Evolutionary conservation across 306 rosid genomes (phyloP).

Genomic region (Cucumis sativus): Cucumber_9930_V3 NC_026660.2:26818001-26818500

Average conservation of each 20-base stretch:
- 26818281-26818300: not conserved
- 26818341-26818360: not conserved
- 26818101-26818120: not conserved
- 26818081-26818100: not conserved
- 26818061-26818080: not conserved
- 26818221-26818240: not conserved
- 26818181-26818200: not conserved
- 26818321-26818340: not conserved
- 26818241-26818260: not conserved
- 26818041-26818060: not conserved
- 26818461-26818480: too few species aligned
- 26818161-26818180: not conserved
- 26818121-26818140: not conserved
- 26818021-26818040: not conserved
- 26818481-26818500: too few species aligned
- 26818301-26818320: not conserved
- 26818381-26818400: too few species aligned
- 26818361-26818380: too few species aligned
- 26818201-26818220: not conserved
- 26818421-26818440: too few species aligned
- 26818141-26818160: not conserved
- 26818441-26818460: too few species aligned
- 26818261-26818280: conserved; percentile 1
- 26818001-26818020: not conserved
- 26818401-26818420: too few species aligned